Evolutionary conservation across 352 stramenopile genomes (phyloP).

Genomic region (Phytophthora sojae): DNA sequence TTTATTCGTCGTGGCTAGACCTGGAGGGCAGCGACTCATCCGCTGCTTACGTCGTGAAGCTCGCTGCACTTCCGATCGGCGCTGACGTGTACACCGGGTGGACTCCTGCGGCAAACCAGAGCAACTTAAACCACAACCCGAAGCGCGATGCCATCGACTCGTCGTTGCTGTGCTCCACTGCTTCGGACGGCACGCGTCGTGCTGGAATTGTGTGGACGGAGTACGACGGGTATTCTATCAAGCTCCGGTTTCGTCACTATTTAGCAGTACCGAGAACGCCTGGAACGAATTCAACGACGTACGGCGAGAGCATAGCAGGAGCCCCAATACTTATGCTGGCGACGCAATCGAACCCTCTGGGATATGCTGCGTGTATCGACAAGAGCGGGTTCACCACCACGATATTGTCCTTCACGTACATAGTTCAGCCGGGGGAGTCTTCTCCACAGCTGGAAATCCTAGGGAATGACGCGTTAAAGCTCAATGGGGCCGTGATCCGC

Average conservation of each 20-base stretch:
- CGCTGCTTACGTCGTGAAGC: slow-evolving; percentile 23
- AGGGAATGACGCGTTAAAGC: slow-evolving; percentile 43
- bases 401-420: slow-evolving; percentile 58
- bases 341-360: slow-evolving; percentile 40
- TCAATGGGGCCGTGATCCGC: slow-evolving; percentile 57
- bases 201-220: slow-evolving; percentile 75
- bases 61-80: slow-evolving; percentile 28
- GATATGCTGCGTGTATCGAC: slow-evolving; percentile 62
- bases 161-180: slow-evolving; percentile 50
- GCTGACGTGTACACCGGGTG: slow-evolving; percentile 39
- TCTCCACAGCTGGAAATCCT: slow-evolving; percentile 52
- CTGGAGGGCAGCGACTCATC: slow-evolving; percentile 16
- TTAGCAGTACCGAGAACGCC: slow-evolving; percentile 29
- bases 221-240: slow-evolving; percentile 72
- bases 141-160: slow-evolving; percentile 49
- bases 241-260: slow-evolving; percentile 66
- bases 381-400: slow-evolving; percentile 53
- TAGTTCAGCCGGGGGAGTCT: slow-evolving; percentile 50
- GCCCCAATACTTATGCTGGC: slow-evolving; percentile 54
- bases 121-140: slow-evolving; percentile 65
- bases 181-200: slow-evolving; percentile 7
- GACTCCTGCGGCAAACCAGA: slow-evolving; percentile 18
- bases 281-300: slow-evolving; percentile 20
- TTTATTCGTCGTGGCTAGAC: slow-evolving; percentile 61
- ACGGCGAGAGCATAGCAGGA: slow-evolving; percentile 51